phyloP scores from a whole-genome alignment of 768 basidiomycete species.

The Podaxis sp. region DNA sequence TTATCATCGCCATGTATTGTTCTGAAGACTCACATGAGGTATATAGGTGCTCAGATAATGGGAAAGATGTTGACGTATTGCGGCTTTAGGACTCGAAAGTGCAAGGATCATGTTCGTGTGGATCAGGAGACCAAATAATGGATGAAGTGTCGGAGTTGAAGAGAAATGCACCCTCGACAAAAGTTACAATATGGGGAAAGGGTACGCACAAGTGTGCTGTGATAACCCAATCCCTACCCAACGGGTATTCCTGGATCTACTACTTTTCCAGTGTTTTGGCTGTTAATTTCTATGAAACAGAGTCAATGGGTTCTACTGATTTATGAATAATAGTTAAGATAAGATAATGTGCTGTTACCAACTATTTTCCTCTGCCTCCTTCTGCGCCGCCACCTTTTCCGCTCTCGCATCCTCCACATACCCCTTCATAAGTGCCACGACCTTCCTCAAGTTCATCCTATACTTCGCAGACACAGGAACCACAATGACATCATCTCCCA shows the following conservation, averaged over 20 bases:
- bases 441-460: constrained; percentile 70
- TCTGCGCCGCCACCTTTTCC: background rate
- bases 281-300: no score
- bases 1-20: background rate
- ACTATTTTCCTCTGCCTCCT: constrained; percentile 17
- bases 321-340: background rate
- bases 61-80: background rate
- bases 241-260: background rate
- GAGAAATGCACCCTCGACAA: background rate
- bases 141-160: background rate
- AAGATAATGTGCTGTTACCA: background rate
- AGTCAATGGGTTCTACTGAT: no score
- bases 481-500: constrained; percentile 55
- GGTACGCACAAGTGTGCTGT: background rate
- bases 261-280: background rate
- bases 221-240: background rate
- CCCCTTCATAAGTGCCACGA: constrained; percentile 62
- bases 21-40: background rate
- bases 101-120: background rate
- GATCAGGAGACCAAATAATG: background rate
- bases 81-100: background rate
- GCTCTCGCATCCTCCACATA: constrained; percentile 50
- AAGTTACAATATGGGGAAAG: background rate
- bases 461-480: constrained; percentile 85
- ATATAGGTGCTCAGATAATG: background rate